Evolutionary conservation across 202 grass and related monocot genomes (phyloP), one percentile per base, ranked within the genome.

Genomic region (Musa balbisiana): DNA sequence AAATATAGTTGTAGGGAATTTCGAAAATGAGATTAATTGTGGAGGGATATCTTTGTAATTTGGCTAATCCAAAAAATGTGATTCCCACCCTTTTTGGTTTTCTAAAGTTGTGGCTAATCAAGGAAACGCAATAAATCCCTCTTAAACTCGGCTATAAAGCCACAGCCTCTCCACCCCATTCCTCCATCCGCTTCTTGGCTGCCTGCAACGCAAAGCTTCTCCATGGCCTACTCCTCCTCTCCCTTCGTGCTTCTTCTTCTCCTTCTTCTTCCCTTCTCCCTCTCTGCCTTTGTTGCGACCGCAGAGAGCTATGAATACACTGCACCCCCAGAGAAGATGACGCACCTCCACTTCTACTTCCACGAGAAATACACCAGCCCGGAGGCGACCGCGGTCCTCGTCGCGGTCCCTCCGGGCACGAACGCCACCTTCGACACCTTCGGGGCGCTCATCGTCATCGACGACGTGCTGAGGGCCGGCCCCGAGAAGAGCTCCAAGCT

Each of bases 381-480:
- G 17, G 9, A 62, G 17, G 56, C 17, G 17, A 62, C 56, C 56
- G 56, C n/a, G 14, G 56, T n/a, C 5, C 15, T 62, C 56, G 15
- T n/a, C 10, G 56, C 56, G 8, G 17, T 62, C 17, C 56, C 56
- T 15, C 56, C 56, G 17, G 56, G 12, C 56, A n/a, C 6, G 17
- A n/a, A 17, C 56, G 13, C 12, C 2, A 5, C 56, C 56, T 62
- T 16, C 56, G 9, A 8, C 58, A 90, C 83, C 63, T 93, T 90
- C 58, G 91, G 91, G 0, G 83, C 84, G 58, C 22, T 90, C 67
- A 80, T 83, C 76, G 75, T 88, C 74, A 80, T 90, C 49, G 91
- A 93, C 81, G 86, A 90, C 79, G 26, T 56, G 73, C 71, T 90
- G 67, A 75, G 83, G 29, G 81, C 64, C 69, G 91, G 91, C 0